phyloP scores from a whole-genome alignment of 306 rosid species.

The Medicago lupulina region DNA sequence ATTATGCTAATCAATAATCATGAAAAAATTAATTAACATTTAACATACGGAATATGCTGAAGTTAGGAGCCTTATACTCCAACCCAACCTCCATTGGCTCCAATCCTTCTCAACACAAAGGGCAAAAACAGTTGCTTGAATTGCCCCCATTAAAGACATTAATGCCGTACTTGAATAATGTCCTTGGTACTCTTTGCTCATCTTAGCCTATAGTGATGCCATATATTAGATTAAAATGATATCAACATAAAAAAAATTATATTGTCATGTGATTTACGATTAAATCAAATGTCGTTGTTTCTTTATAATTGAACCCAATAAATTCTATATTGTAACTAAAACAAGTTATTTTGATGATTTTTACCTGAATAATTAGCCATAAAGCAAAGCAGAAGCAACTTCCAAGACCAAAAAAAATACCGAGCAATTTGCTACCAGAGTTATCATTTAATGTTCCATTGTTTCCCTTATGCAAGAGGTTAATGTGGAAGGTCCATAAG shows the following conservation, averaged over 20 bases:
- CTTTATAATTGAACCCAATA: too few relatives aligned
- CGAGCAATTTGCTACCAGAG: slow-evolving; percentile 43
- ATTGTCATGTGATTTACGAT: too few relatives aligned
- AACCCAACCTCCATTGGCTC: slow-evolving; percentile 70
- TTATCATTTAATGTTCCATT: slow-evolving; percentile 18
- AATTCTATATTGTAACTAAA: not conserved
- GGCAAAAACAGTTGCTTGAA: slow-evolving; percentile 50
- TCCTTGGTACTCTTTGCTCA: slow-evolving; percentile 55
- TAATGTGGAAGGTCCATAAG: slow-evolving; percentile 46
- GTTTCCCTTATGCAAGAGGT: slow-evolving; percentile 41
- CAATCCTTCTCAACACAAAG: slow-evolving; percentile 58
- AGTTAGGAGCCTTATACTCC: slow-evolving; percentile 65
- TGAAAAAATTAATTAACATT: not conserved
- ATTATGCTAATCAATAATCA: not conserved
- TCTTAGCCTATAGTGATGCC: not conserved
- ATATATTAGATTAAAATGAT: not conserved
- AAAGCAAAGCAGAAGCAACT: slow-evolving; percentile 49
- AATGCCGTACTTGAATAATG: slow-evolving; percentile 60
- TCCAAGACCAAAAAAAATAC: slow-evolving; percentile 48
- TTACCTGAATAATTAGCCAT: slow-evolving; percentile 57
- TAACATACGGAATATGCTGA: slow-evolving; percentile 56
- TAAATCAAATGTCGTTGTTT: not conserved
- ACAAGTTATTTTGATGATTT: not conserved
- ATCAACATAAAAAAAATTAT: too few relatives aligned
- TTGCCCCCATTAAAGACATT: slow-evolving; percentile 59